These are phyloP conservation scores for Backusella psychrophila DNA, from an alignment of 192 early-diverging fungal genomes.

Conservation along the genomic window DNA sequence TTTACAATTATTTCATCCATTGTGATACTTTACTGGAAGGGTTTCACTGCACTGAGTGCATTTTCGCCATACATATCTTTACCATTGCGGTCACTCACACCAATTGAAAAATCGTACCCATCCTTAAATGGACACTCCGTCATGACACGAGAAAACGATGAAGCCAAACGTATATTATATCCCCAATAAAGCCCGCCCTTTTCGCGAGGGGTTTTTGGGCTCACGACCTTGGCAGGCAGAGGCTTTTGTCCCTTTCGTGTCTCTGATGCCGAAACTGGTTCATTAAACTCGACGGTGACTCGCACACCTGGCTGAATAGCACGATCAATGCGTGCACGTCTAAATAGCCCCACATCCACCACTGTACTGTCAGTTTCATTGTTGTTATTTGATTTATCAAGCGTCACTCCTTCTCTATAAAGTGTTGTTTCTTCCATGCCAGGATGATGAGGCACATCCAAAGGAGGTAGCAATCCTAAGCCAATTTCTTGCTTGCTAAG, in stretches of 20 bases:
- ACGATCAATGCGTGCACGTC: conserved; percentile 49
- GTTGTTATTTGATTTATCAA: conserved; percentile 24
- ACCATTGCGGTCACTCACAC: conserved; percentile 50
- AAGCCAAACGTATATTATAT: conserved; percentile 60
- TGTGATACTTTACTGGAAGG: conserved; percentile 19
- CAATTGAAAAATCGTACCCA: conserved; percentile 67
- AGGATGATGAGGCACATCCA: conserved; percentile 69
- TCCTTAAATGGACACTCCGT: conserved; percentile 58
- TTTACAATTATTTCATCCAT: no score
- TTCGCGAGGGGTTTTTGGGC: conserved; percentile 58
- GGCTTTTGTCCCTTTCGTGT: conserved; percentile 34
- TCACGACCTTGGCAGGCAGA: conserved; percentile 53
- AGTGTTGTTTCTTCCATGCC: conserved; percentile 55
- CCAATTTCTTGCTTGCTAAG: not conserved
- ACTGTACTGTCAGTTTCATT: conserved; percentile 34
- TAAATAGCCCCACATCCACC: conserved; percentile 51
- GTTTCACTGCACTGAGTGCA: conserved; percentile 8
- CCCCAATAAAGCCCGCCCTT: conserved; percentile 68
- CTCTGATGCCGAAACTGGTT: conserved; percentile 16
- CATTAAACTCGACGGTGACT: conserved; percentile 56
- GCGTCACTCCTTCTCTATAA: conserved; percentile 62
- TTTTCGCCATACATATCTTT: conserved; percentile 24
- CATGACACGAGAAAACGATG: conserved; percentile 56
- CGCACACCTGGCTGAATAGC: conserved; percentile 53
- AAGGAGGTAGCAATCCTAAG: conserved; percentile 55